Evolutionary conservation across 2,329 filamentous ascomycete genomes (phyloP), one percentile per base, ranked within the genome.

Genomic region (Penicillium sp.): DNA sequence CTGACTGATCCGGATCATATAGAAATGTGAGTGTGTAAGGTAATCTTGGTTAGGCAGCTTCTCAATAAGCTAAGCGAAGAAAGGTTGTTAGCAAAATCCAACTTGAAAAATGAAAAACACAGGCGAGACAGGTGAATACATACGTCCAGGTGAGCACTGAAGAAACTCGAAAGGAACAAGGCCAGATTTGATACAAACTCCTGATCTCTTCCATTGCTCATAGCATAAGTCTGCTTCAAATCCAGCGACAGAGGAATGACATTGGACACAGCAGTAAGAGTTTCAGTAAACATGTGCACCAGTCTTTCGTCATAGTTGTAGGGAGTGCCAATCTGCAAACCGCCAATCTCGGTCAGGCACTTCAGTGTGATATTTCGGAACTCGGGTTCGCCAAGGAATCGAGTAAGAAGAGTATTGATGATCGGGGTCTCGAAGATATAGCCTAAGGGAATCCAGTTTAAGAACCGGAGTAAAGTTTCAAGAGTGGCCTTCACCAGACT

Each of bases 401-500:
- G 87, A 54, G 88, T 95, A 62, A 94, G 87, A 57, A 99, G 80
- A 0, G 93, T 97, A 68, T 96, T 92, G 74, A 99, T 97, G 61
- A 99, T 87, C 34, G 90, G 87, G 0, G 93, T 99, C 81, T 99
- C 94, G 75, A 99, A 99, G 65, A 99, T 97, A 77, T 97, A 99
- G 53, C 95, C 94, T 38, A 99, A 80, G 0, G 94, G 94, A 53
- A 99, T 99, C 94, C 94, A 99, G 81, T 97, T 97, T 73, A 96
- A 89, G 76, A 99, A 99, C 55, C 92, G 90, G 50, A 99, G 83
- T 34, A 99, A 81, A 0, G 94, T 99, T 78, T 97, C 92, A 50
- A 99, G 83, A 0, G 94, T 99, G n/a, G 93, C 91, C 78, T 94
- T 96, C 77, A 99, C 87, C 51, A 99, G 81, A 68, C 88, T 95